A percentile compares a stretch with the other conserved stretches of the same genome.
These are phyloP conservation scores for Lactarius sp. DNA, from an alignment of 768 basidiomycete species.

Conservation along the genomic window DNA sequence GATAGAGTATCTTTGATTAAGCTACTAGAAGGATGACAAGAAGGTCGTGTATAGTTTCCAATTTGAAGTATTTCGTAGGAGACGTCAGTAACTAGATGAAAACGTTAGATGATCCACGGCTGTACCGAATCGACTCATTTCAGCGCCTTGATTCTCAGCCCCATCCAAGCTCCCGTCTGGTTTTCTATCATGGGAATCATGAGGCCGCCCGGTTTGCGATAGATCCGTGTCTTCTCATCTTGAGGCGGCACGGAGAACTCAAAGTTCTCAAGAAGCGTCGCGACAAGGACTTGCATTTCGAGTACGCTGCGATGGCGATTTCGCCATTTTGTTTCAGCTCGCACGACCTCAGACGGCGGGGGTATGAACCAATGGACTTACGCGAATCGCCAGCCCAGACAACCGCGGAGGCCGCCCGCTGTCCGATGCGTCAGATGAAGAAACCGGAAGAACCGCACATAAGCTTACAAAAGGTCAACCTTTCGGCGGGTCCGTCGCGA, in stretches of 20 bases:
- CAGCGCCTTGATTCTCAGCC: constrained; percentile 20
- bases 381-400: constrained; percentile 23
- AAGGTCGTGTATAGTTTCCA: background rate
- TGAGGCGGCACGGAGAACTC: constrained; percentile 21
- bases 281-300: constrained; percentile 12
- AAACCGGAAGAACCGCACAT: background rate
- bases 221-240: constrained; percentile 16
- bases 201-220: constrained; percentile 16
- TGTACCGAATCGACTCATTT: background rate
- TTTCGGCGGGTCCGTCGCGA: background rate
- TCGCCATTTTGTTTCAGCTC: background rate
- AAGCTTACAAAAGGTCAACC: constrained; percentile 24
- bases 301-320: constrained; percentile 9
- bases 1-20: background rate
- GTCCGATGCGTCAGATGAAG: constrained; percentile 1
- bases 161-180: constrained; percentile 18
- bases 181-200: constrained; percentile 21
- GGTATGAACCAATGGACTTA: constrained; percentile 1
- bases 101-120: background rate
- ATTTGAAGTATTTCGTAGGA: background rate
- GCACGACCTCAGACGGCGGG: too few species aligned
- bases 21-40: background rate
- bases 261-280: constrained; percentile 22
- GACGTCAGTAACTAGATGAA: background rate
- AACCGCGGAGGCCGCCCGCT: constrained; percentile 22